Conservation (phyloP, 2,329 filamentous ascomycete genomes). For the Alternaria sp. region DNA sequence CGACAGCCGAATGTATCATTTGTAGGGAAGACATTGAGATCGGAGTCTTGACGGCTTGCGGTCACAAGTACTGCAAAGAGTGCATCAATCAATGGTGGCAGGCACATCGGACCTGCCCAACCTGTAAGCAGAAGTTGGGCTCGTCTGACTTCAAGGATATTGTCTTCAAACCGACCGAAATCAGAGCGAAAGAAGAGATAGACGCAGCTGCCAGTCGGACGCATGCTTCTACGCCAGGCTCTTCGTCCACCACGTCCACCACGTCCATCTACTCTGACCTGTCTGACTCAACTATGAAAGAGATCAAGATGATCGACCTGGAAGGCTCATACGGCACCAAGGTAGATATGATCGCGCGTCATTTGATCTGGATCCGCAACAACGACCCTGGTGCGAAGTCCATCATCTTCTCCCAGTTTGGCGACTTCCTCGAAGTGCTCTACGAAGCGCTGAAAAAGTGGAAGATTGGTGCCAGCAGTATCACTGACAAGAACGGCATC, state of each 20-base stretch:
- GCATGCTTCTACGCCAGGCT: conserved; percentile 33
- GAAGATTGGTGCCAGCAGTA: conserved; percentile 74
- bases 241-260: conserved; percentile 28
- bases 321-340: conserved; percentile 82
- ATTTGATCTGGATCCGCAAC: conserved; percentile 83
- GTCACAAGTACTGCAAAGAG: conserved; percentile 85
- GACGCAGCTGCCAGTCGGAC: conserved; percentile 21
- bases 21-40: conserved; percentile 77
- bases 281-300: conserved; percentile 70
- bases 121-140: conserved; percentile 76
- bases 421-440: conserved; percentile 78
- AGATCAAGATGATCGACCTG: conserved; percentile 84
- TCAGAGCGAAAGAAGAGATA: conserved; percentile 70
- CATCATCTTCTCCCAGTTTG: conserved; percentile 92
- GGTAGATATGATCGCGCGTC: conserved; percentile 74
- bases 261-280: conserved; percentile 80
- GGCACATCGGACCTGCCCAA: conserved; percentile 76
- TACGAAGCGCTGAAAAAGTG: conserved; percentile 72
- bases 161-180: conserved; percentile 75
- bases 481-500: conserved; percentile 73
- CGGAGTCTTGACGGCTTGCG: conserved; percentile 86
- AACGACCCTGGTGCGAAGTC: conserved; percentile 87
- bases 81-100: conserved; percentile 83
- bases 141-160: conserved; percentile 80
- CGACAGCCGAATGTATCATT: conserved; percentile 76